Evolutionary conservation across 2,329 filamentous ascomycete species (phyloP), one percentile per base, ranked within the genome.

Genomic region (Pseudopithomyces maydicus): DNA sequence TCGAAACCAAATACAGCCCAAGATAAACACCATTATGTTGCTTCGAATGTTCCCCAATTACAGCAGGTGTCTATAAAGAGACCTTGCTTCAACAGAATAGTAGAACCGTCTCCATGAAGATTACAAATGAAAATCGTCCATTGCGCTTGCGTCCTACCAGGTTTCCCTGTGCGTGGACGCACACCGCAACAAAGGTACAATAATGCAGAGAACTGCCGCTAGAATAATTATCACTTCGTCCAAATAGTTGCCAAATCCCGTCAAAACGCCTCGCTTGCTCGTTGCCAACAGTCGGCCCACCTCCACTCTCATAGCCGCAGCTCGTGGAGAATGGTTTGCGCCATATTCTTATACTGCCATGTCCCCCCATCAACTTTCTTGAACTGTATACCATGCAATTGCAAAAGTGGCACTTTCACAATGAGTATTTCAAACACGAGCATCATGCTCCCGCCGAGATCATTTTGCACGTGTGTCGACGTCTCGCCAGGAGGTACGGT

Each of bases 341-440:
- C 95, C 92, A 98, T 96, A 71, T 91, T 94, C 81, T 97, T 97
- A 80, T 96, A 99, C 77, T 97, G 93, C 93, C 94, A 98, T 56
- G 95, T 98, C 57, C 96, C 94, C 35, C 95, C 94, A 55, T 91
- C 87, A 65, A 98, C 89, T 73, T 95, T 92, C 83, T 99, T 99
- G 81, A 99, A 99, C 75, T 98, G 95, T 59, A 99, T 93, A 47
- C 95, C 95, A 72, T 99, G 94, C 55, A 99, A 79, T 41, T 90
- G 92, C 58, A 99, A 87, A 50, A 99, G 81, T 12, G 95, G 95
- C 23, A 99, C 92, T 79, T 99, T 99, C 74, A 99, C 95, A 66
- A 99, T 95, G 65, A 97, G 88, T 61, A 98, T 97, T 74, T 99
- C 95, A 72, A 98, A 99, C 62, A 91, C 88, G 51, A 98, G 81